Conservation (phyloP, 2,329 filamentous ascomycete genomes). For the Karstenula rhodostoma region DNA sequence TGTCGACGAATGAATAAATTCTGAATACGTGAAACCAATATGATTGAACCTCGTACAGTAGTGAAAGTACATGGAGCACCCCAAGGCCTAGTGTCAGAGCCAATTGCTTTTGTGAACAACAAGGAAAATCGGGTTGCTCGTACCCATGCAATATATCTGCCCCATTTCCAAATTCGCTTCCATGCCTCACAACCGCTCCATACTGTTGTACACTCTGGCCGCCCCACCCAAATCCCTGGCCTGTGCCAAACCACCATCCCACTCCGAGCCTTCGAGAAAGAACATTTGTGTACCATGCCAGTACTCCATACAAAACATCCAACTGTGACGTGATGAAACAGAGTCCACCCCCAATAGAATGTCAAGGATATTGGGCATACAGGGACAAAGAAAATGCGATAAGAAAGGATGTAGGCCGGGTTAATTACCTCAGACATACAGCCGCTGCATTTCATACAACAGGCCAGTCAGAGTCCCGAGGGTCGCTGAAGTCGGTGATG, state of each 20-base stretch:
- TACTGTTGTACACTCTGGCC: conserved; percentile 21
- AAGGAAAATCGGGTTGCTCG: conserved; percentile 15
- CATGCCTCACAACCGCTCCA: not conserved
- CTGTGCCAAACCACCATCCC: not conserved
- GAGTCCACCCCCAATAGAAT: not conserved
- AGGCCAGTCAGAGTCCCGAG: conserved; percentile 52
- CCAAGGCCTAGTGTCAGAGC: conserved; percentile 3
- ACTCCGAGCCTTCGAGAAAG: not conserved
- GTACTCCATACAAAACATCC: conserved; percentile 8
- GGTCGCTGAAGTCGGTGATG: conserved; percentile 37
- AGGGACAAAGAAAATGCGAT: not conserved
- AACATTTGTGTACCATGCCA: not conserved
- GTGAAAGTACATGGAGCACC: conserved; percentile 8
- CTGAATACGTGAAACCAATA: not conserved
- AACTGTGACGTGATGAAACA: conserved; percentile 1
- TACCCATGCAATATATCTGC: conserved; percentile 20
- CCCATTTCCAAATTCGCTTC: conserved; percentile 1
- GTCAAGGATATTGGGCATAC: not conserved
- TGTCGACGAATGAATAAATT: not conserved
- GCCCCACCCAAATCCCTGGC: not conserved
- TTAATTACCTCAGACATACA: not conserved
- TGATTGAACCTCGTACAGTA: conserved; percentile 13
- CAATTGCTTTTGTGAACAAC: conserved; percentile 20
- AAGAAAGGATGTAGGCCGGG: not conserved
- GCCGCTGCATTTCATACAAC: conserved; percentile 39